A percentile compares a stretch with the other conserved stretches of the same genome.
Conservation (phyloP, 177 flowering plant genomes). For the Vitis hybrid region DNA sequence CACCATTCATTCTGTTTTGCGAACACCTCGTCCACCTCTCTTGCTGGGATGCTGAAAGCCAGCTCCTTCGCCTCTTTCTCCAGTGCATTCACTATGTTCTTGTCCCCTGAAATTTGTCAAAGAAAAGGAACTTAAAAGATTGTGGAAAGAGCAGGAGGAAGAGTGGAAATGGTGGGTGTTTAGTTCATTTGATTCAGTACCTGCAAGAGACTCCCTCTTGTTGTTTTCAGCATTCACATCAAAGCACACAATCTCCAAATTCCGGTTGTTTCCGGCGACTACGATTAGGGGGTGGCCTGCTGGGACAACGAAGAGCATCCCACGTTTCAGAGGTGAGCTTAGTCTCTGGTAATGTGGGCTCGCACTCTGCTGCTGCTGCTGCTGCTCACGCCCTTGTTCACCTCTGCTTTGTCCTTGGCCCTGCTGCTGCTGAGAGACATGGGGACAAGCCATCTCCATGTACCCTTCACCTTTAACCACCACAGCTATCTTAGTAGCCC, state of each 20-base stretch:
- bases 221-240: constrained; percentile 41
- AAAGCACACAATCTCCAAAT: constrained; percentile 47
- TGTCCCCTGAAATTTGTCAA: constrained; percentile 25
- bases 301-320: constrained; percentile 43
- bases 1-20: constrained; percentile 33
- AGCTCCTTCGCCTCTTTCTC: constrained; percentile 56
- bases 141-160: too few relatives aligned
- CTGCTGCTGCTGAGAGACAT: constrained; percentile 18
- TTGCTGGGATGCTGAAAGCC: constrained; percentile 33
- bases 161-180: too few relatives aligned
- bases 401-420: not conserved
- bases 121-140: not conserved
- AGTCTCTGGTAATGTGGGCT: constrained; percentile 31
- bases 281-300: constrained; percentile 54
- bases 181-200: constrained; percentile 7
- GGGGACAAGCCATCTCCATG: constrained; percentile 64
- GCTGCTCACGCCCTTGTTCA: not conserved
- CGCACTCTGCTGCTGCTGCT: not conserved
- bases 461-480: constrained; percentile 42
- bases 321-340: constrained; percentile 28
- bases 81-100: constrained; percentile 31
- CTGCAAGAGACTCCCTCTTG: constrained; percentile 45
- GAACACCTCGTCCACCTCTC: constrained; percentile 44
- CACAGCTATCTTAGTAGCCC: constrained; percentile 35
- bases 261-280: constrained; percentile 40